A percentile compares a stretch with the other conserved stretches of the same genome.
Evolutionary conservation across 2,329 filamentous ascomycete species (phyloP).

Genomic region (Cladosporium sp.): DNA sequence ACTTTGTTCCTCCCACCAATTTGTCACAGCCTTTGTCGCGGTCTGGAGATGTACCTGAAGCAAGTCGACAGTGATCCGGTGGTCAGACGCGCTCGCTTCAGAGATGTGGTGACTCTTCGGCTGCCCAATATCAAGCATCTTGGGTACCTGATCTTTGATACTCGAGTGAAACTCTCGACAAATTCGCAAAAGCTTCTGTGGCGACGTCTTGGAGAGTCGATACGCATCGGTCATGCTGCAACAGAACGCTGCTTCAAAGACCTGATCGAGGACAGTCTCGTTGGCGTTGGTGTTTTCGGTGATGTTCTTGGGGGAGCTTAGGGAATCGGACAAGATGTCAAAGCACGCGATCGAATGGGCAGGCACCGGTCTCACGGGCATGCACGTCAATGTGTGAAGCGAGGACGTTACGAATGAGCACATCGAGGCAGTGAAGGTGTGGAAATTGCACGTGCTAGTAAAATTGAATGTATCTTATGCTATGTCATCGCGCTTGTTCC

Average conservation of each 20-base stretch:
- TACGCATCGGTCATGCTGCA: not conserved
- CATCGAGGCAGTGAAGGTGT: too few relatives aligned
- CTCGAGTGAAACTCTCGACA: not conserved
- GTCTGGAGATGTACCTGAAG: not conserved
- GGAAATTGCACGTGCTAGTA: too few relatives aligned
- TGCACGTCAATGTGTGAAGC: too few relatives aligned
- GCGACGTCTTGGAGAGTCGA: not conserved
- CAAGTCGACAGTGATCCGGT: not conserved
- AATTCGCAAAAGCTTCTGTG: not conserved
- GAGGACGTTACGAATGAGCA: too few relatives aligned
- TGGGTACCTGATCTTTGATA: not conserved
- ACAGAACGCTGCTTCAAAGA: not conserved
- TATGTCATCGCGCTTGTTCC: too few relatives aligned
- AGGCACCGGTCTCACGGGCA: too few relatives aligned
- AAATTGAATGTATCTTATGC: too few relatives aligned
- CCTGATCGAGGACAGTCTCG: not conserved
- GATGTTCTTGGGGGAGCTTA: not conserved
- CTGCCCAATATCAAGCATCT: not conserved
- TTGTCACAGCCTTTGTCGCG: not conserved
- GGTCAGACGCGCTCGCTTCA: not conserved
- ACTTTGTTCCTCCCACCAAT: not conserved
- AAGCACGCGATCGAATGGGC: too few relatives aligned
- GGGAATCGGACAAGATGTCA: too few relatives aligned
- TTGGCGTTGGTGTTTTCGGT: not conserved
- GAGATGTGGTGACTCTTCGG: not conserved